Percentiles rank a stretch among this genome's conserved stretches.
phyloP scores from a whole-genome alignment of 306 rosid genomes.

The Dalbergia oliveri region DNA sequence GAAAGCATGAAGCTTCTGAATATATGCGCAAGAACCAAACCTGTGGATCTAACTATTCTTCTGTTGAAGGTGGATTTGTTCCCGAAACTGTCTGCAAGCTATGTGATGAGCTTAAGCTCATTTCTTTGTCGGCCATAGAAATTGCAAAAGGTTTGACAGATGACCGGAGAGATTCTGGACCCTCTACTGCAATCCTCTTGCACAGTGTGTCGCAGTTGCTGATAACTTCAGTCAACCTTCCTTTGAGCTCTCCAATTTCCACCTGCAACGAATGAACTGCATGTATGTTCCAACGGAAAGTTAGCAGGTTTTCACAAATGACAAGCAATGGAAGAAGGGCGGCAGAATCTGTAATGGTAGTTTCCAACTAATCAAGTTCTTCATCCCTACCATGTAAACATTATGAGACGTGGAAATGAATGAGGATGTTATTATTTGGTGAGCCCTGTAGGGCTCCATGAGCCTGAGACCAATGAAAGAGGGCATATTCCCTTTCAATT shows the following conservation, averaged over 20 bases:
- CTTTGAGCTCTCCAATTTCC: constrained; percentile 91
- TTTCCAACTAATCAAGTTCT: constrained; percentile 12
- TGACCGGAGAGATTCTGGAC: constrained; percentile 79
- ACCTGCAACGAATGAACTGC: constrained; percentile 89
- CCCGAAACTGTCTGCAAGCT: constrained; percentile 42
- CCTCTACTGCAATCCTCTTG: constrained; percentile 75
- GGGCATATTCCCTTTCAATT: constrained; percentile 30
- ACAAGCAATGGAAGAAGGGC: not conserved
- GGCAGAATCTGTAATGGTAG: not conserved
- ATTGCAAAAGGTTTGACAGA: constrained; percentile 68
- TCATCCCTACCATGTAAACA: constrained; percentile 9
- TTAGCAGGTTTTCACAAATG: constrained; percentile 32
- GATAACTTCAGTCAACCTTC: constrained; percentile 92
- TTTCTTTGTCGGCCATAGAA: constrained; percentile 40
- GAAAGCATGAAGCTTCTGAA: constrained; percentile 43
- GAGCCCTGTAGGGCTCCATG: constrained; percentile 9
- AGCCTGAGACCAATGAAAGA: constrained; percentile 2
- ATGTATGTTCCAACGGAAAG: constrained; percentile 36
- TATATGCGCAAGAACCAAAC: constrained; percentile 47
- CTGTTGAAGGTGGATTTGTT: constrained; percentile 51
- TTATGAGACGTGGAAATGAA: constrained; percentile 27
- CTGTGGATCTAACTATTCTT: constrained; percentile 58
- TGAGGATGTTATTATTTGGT: not conserved
- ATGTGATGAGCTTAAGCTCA: constrained; percentile 46
- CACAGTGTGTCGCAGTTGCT: constrained; percentile 89